Base-by-base conservation (phyloP, 192 early-diverging fungal genomes). In the Mortierella antarctica region DNA sequence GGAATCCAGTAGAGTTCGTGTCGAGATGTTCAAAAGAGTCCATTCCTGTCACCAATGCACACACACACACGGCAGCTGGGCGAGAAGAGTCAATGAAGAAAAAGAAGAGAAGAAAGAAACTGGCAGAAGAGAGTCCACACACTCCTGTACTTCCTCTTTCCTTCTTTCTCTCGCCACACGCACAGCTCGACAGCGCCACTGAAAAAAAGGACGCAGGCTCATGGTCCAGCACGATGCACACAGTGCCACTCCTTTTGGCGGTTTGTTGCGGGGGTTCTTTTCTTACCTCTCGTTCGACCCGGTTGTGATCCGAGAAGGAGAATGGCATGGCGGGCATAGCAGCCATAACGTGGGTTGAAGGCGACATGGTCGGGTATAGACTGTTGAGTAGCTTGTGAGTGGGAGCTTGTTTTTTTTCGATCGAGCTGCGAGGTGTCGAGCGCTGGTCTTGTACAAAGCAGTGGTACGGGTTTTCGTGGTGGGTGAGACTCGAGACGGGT, bases 261-360 rank as follows among this genome's bases (percentile, higher is more conserved):
- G 11, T 12, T 46, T 55, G 14, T 17, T 17, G 8, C 40, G 55
- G 15, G 39, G 44, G 42, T 15, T 8, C 15, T 49, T 39, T 39
- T 11, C 62, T 59, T 73, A 73, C 71, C 71, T 73, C 71, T 73
- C 71, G 52, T 58, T 73, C 71, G 51, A 71, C 60, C 71, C 71
- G 66, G 62, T 48, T 15, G 39, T 66, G 71, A 15, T 66, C 71
- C 46, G 60, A 62, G 53, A 73, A 73, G 23, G 53, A 14, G 9
- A 31, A 31, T 31, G 71, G 56, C 62, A 65, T 57, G 47, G 55
- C 41, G 53, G 72, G 42, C 63, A 73, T 73, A 49, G 71, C n/a
- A 40, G 71, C 55, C 71, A 73, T 73, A 57, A 66, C 63, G 47
- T 73, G 71, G 17, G 71, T 53, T n/a, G 62, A 51, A 2, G 62